Percentiles rank a stretch among this genome's conserved stretches.
These are phyloP conservation scores for Ensete ventricosum DNA, from an alignment of 176 grass and related monocot species.

Conservation along the genomic window DNA sequence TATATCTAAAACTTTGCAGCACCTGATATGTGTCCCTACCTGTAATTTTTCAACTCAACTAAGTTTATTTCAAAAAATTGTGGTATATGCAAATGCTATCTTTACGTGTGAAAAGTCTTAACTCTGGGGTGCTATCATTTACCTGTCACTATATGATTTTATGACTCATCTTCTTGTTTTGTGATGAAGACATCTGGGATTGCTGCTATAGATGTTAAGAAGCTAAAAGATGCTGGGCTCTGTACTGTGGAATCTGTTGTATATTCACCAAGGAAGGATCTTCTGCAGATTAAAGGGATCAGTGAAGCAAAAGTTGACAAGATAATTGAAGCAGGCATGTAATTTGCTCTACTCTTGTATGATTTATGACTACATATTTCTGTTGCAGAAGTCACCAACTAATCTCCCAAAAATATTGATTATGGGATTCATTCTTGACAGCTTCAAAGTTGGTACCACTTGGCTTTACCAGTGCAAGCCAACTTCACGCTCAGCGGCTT, in stretches of 20 bases:
- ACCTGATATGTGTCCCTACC: no score
- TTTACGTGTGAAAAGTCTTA: neutral
- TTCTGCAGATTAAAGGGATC: conserved; percentile 95
- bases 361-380: neutral
- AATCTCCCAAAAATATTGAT: neutral
- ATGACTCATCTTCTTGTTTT: conserved; percentile 1
- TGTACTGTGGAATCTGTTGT: conserved; percentile 84
- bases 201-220: conserved; percentile 83
- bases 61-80: no score
- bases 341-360: neutral
- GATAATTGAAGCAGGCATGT: conserved; percentile 85
- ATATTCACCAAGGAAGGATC: conserved; percentile 86
- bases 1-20: no score
- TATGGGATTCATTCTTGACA: conserved; percentile 14
- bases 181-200: conserved; percentile 74
- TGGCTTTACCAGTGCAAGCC: conserved; percentile 84
- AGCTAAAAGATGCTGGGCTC: conserved; percentile 83
- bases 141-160: neutral
- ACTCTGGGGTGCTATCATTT: neutral
- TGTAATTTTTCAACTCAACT: no score
- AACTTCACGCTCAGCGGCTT: conserved; percentile 86
- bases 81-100: no score
- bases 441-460: conserved; percentile 89
- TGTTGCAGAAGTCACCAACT: neutral
- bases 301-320: conserved; percentile 97